Conservation (phyloP, 1,284 basidiomycete genomes). For the Pseudozyma sp. region DNA sequence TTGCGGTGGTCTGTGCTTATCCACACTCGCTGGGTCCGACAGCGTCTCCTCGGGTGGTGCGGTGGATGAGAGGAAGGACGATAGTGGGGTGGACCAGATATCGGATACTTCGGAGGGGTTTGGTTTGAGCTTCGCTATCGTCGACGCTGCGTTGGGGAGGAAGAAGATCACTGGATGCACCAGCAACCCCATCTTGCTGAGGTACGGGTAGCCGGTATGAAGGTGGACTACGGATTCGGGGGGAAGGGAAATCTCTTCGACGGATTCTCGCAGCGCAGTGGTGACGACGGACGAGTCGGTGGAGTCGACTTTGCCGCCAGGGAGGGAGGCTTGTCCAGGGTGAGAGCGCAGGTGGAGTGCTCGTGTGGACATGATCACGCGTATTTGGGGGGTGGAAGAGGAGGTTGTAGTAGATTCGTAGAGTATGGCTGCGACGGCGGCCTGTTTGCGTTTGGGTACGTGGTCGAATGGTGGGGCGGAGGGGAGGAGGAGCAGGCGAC, state of each 20-base stretch:
- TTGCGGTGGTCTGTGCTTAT: conserved; percentile 50
- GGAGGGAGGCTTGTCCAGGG: conserved; percentile 51
- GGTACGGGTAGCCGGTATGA: conserved; percentile 45
- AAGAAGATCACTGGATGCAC: conserved; percentile 55
- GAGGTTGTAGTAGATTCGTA: conserved; percentile 18
- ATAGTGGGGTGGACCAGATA: conserved; percentile 43
- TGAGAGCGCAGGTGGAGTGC: conserved; percentile 51
- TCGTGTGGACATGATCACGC: conserved; percentile 51
- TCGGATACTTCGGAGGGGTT: conserved; percentile 39
- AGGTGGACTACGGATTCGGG: conserved; percentile 17
- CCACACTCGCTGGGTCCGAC: conserved; percentile 31
- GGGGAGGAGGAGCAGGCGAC: conserved; percentile 20
- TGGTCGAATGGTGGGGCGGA: conserved; percentile 21
- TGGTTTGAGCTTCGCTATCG: conserved; percentile 17
- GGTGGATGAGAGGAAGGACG: conserved; percentile 29
- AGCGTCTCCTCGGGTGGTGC: not conserved
- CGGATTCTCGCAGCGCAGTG: conserved; percentile 48
- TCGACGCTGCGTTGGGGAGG: conserved; percentile 11
- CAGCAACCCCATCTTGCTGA: conserved; percentile 50
- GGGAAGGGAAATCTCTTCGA: conserved; percentile 47
- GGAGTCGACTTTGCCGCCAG: conserved; percentile 50
- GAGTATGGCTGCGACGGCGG: conserved; percentile 47
- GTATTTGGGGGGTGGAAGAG: conserved; percentile 4
- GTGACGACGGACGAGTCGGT: conserved; percentile 27
- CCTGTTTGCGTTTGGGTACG: conserved; percentile 41